Percentiles rank a stretch among this genome's conserved stretches.
These are phyloP conservation scores for Steccherinum ochraceum DNA, from an alignment of 768 basidiomycete species.

Conservation along the genomic window DNA sequence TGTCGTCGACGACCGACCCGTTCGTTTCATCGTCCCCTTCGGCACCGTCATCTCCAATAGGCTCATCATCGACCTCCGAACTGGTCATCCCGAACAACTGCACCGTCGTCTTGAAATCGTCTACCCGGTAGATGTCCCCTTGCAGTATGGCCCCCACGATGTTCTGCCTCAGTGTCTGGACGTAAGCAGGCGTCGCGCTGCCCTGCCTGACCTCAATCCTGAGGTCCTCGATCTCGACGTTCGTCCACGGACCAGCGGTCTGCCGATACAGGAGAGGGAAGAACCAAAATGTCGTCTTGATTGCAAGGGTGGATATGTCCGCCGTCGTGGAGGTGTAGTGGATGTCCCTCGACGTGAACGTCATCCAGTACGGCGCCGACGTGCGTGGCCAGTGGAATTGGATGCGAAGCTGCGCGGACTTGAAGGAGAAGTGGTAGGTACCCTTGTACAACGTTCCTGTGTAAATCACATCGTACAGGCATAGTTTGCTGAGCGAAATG, in stretches of 20 bases:
- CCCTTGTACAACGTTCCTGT: slow-evolving; percentile 12
- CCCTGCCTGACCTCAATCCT: slow-evolving; percentile 29
- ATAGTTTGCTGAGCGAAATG: slow-evolving; percentile 6
- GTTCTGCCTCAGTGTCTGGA: slow-evolving; percentile 30
- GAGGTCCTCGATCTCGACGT: slow-evolving; percentile 31
- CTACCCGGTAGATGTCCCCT: slow-evolving; percentile 34
- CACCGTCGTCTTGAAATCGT: slow-evolving; percentile 30
- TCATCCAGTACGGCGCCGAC: slow-evolving; percentile 26
- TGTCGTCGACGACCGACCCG: background rate
- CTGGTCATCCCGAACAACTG: slow-evolving; percentile 21
- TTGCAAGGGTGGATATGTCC: slow-evolving; percentile 15
- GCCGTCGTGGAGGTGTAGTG: slow-evolving; percentile 25
- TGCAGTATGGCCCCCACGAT: slow-evolving; percentile 32
- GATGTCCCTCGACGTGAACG: slow-evolving; percentile 22
- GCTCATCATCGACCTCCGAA: slow-evolving; percentile 12
- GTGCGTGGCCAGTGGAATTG: slow-evolving; percentile 25
- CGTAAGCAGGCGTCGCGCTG: slow-evolving; percentile 30
- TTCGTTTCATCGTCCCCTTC: slow-evolving; percentile 3
- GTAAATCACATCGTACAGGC: slow-evolving; percentile 14
- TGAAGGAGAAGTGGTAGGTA: slow-evolving; percentile 15
- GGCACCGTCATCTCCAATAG: slow-evolving; percentile 6
- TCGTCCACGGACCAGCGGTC: slow-evolving; percentile 30
- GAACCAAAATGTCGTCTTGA: slow-evolving; percentile 28
- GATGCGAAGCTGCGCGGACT: slow-evolving; percentile 14
- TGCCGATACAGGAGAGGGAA: slow-evolving; percentile 33